Evolutionary conservation across 73 alveolate genomes (phyloP).

Genomic region (Effrenium voratum): DNA sequence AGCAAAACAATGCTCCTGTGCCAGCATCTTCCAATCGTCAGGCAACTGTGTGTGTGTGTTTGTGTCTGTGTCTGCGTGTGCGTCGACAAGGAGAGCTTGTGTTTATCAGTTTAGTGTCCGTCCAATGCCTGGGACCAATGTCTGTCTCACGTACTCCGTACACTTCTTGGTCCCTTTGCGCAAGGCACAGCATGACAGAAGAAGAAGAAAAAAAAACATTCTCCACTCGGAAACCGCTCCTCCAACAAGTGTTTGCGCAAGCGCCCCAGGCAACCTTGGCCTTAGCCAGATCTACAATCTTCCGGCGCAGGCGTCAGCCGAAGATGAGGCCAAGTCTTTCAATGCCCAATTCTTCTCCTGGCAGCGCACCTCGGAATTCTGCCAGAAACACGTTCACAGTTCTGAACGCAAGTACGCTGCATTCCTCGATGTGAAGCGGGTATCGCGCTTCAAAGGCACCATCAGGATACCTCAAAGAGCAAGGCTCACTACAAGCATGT

Average conservation of each 20-base stretch:
- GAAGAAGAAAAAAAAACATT: not conserved
- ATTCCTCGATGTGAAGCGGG: constrained; percentile 85
- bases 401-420: not conserved
- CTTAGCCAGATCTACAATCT: not conserved
- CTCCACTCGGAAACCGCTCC: not conserved
- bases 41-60: not conserved
- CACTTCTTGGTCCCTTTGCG: not conserved
- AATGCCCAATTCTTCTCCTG: constrained; percentile 27
- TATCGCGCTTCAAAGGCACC: constrained; percentile 84
- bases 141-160: not conserved
- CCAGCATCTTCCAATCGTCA: not conserved
- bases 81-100: not conserved
- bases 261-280: constrained; percentile 66
- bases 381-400: not conserved
- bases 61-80: not conserved
- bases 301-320: no score
- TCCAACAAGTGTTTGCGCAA: constrained; percentile 71
- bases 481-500: no score
- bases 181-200: not conserved
- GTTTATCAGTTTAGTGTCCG: not conserved
- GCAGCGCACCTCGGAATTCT: constrained; percentile 49
- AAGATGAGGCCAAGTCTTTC: constrained; percentile 38
- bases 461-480: constrained; percentile 64
- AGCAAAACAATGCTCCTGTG: not conserved
- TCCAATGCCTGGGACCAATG: not conserved